Evolutionary conservation across 2,329 filamentous ascomycete genomes (phyloP).

Genomic region (Aspergillus niger): DNA sequence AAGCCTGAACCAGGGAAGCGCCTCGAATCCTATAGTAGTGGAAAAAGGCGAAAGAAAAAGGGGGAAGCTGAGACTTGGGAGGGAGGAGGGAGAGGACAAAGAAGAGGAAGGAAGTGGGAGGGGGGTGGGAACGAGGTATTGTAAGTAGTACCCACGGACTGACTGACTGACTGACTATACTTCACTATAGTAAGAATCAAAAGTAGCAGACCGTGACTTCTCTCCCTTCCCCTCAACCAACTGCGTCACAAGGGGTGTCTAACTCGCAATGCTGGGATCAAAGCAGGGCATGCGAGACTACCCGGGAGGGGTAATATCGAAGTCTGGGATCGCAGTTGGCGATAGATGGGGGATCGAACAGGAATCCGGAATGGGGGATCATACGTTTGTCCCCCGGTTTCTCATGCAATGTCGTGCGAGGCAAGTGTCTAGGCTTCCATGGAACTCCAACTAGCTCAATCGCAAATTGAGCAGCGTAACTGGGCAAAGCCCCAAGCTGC

Average conservation of each 20-base stretch:
- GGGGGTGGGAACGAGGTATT: not conserved
- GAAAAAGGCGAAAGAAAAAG: not conserved
- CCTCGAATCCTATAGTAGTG: no score
- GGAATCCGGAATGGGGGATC: slow-evolving; percentile 4
- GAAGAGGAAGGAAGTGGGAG: slow-evolving; percentile 13
- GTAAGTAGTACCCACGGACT: not conserved
- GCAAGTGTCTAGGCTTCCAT: slow-evolving; percentile 9
- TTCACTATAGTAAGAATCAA: not conserved
- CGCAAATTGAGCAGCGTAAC: not conserved
- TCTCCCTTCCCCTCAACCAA: not conserved
- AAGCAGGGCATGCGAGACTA: slow-evolving; percentile 16
- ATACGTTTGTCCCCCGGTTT: slow-evolving; percentile 4
- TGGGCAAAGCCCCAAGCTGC: not conserved
- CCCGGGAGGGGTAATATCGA: slow-evolving; percentile 10
- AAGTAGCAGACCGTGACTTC: not conserved
- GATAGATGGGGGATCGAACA: slow-evolving; percentile 11
- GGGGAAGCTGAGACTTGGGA: slow-evolving; percentile 1
- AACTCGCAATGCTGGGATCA: slow-evolving; percentile 12
- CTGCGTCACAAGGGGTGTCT: slow-evolving; percentile 14
- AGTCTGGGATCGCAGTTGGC: not conserved
- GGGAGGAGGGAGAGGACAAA: slow-evolving; percentile 1
- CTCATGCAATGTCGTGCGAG: slow-evolving; percentile 5
- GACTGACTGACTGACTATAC: not conserved
- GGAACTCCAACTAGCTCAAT: slow-evolving; percentile 2
- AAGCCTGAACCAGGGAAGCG: not conserved